These are phyloP conservation scores for Hanseniaspora taiwanica DNA, from an alignment of 805 yeast species.

Conservation along the genomic window DNA sequence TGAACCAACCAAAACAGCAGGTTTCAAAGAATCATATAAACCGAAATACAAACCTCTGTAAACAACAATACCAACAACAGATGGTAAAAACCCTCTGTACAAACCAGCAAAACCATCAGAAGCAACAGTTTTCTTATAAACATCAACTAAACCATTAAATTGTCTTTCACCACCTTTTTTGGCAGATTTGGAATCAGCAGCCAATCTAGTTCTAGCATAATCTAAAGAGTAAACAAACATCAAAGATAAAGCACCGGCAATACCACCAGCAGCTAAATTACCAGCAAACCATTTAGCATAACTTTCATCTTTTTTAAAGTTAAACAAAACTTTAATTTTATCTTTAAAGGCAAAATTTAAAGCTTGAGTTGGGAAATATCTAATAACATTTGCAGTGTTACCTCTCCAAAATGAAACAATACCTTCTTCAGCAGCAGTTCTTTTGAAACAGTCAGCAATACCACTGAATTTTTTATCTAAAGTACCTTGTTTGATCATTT, in stretches of 20 bases:
- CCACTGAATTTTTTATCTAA: conserved; percentile 75
- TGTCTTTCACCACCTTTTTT: conserved; percentile 84
- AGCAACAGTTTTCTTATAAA: conserved; percentile 89
- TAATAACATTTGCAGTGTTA: conserved; percentile 96
- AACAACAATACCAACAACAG: conserved; percentile 93
- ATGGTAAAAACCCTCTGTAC: conserved; percentile 98
- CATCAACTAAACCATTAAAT: conserved; percentile 94
- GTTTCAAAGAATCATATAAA: conserved; percentile 92
- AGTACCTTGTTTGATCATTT: conserved; percentile 97
- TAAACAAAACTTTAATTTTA: conserved; percentile 88
- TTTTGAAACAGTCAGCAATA: conserved; percentile 84
- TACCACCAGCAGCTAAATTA: conserved; percentile 98
- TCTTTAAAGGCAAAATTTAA: conserved; percentile 97
- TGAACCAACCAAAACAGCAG: conserved; percentile 86
- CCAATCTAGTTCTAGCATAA: conserved; percentile 97
- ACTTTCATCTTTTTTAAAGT: conserved; percentile 91
- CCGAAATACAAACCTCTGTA: conserved; percentile 99
- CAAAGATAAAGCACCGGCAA: conserved; percentile 93
- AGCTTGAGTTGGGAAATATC: conserved; percentile 99
- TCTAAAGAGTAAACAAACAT: conserved; percentile 92
- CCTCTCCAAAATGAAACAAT: conserved; percentile 94
- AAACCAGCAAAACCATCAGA: conserved; percentile 96
- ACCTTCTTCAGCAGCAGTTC: conserved; percentile 94
- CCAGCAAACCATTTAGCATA: conserved; percentile 93
- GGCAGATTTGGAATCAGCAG: conserved; percentile 90